phyloP scores from a whole-genome alignment of 139 green algal genomes.

The Raphidocelis subcapitata region DNA sequence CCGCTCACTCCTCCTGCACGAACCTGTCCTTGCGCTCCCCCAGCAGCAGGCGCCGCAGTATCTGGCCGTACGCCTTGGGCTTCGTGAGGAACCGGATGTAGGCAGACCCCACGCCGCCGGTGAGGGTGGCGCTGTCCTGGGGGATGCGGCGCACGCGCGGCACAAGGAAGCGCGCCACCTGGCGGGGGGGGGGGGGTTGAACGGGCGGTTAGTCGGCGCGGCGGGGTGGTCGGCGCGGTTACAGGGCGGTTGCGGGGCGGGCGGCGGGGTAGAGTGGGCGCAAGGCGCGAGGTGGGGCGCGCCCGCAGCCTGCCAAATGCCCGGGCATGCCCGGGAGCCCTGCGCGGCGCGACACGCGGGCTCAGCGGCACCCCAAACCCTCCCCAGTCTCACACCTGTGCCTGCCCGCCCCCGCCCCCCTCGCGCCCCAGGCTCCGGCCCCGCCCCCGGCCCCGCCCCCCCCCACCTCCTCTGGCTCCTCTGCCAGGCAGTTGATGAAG shows the following conservation, averaged over 20 bases:
- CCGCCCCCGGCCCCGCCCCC: too few species aligned
- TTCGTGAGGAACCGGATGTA: conserved; percentile 86
- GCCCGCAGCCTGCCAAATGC: neutral
- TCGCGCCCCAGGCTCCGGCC: too few species aligned
- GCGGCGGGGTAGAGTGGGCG: neutral
- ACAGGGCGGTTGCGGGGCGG: neutral
- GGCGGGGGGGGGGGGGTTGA: conserved; percentile 61
- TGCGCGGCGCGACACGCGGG: neutral
- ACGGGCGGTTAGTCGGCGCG: neutral
- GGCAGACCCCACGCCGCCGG: conserved; percentile 33
- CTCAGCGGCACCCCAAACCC: too few species aligned
- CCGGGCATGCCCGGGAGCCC: neutral
- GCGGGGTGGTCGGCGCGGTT: neutral
- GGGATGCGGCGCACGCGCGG: conserved; percentile 76
- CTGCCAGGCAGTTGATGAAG: conserved; percentile 94
- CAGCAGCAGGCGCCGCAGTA: conserved; percentile 61
- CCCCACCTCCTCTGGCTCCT: neutral
- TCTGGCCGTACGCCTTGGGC: conserved; percentile 83
- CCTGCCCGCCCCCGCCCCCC: too few species aligned
- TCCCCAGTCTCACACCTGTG: too few species aligned
- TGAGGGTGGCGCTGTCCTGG: conserved; percentile 28
- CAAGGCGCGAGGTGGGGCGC: neutral
- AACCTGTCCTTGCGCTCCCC: conserved; percentile 69
- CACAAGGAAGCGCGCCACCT: conserved; percentile 79
- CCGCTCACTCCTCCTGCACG: conserved; percentile 80